Conservation (phyloP, 202 grass and related monocot genomes). For the Zoysia matrella region DNA sequence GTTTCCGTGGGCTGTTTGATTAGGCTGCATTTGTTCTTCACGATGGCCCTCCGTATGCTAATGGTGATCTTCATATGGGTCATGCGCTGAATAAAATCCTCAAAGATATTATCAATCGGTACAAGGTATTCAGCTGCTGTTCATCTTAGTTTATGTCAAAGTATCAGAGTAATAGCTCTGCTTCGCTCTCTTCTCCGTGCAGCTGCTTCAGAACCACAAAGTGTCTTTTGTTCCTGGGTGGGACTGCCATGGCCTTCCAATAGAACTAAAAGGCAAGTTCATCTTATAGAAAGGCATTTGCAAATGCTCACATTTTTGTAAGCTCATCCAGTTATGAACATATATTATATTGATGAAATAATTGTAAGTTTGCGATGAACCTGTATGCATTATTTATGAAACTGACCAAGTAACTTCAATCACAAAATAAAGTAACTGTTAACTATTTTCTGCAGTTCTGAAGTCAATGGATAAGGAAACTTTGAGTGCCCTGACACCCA, state of each 20-base stretch:
- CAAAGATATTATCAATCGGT: conserved; percentile 98
- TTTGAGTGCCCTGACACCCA: conserved; percentile 73
- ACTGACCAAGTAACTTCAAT: conserved; percentile 33
- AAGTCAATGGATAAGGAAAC: conserved; percentile 90
- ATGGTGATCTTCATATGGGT: conserved; percentile 96
- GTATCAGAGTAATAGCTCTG: conserved; percentile 27
- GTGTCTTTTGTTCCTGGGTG: conserved; percentile 93
- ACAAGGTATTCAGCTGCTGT: conserved; percentile 65
- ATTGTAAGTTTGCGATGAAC: background rate
- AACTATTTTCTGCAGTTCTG: conserved; percentile 74
- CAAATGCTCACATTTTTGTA: conserved; percentile 3
- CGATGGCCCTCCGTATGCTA: conserved; percentile 96
- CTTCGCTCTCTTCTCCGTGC: conserved; percentile 32
- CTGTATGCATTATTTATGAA: conserved; percentile 11
- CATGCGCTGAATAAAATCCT: conserved; percentile 95
- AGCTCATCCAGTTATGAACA: conserved; percentile 1
- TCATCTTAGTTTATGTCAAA: conserved; percentile 17
- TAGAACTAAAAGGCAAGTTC: conserved; percentile 95
- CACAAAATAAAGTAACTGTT: conserved; percentile 14
- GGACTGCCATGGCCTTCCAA: conserved; percentile 98
- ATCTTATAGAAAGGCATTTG: conserved; percentile 25
- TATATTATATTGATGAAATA: conserved; percentile 11
- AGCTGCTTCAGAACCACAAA: conserved; percentile 95
- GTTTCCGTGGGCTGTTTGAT: conserved; percentile 44
- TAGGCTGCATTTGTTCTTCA: conserved; percentile 87